These are phyloP conservation scores for Colletotrichum orbiculare DNA, from an alignment of 2,329 filamentous ascomycete species.

Conservation along the genomic window DNA sequence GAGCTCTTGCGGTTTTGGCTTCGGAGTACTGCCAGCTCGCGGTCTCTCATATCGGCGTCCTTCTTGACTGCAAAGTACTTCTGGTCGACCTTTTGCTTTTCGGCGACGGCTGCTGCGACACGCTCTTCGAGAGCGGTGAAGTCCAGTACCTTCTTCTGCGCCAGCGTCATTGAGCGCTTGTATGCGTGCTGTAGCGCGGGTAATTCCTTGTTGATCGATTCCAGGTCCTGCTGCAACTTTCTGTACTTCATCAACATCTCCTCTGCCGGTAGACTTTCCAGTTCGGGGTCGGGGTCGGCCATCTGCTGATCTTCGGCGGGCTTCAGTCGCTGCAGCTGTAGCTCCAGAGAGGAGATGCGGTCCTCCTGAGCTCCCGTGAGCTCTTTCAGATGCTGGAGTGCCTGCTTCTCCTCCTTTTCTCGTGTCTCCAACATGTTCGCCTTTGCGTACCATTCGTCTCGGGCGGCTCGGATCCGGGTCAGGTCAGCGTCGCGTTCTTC, in stretches of 20 bases:
- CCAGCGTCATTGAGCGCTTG: constrained; percentile 86
- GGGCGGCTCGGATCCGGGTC: constrained; percentile 82
- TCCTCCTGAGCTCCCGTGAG: constrained; percentile 82
- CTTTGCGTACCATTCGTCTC: constrained; percentile 89
- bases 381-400: constrained; percentile 81
- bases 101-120: constrained; percentile 77
- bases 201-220: constrained; percentile 86
- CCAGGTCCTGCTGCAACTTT: constrained; percentile 82
- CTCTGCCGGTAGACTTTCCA: constrained; percentile 72
- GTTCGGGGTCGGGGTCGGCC: constrained; percentile 55
- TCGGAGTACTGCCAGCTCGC: constrained; percentile 82
- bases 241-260: constrained; percentile 79
- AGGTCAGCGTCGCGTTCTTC: constrained; percentile 86
- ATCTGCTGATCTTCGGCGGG: constrained; percentile 59
- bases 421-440: constrained; percentile 81
- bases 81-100: constrained; percentile 97
- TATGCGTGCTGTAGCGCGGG: constrained; percentile 91
- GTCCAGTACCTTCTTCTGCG: constrained; percentile 88
- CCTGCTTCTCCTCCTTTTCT: constrained; percentile 79
- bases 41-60: constrained; percentile 85
- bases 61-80: constrained; percentile 98
- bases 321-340: constrained; percentile 79
- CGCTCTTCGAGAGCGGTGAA: constrained; percentile 81
- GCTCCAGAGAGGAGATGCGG: constrained; percentile 84
- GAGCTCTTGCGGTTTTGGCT: constrained; percentile 89